Evolutionary conservation across 164 flowering plant species (phyloP).

Genomic region (grape (Vitis vinifera)): DNA sequence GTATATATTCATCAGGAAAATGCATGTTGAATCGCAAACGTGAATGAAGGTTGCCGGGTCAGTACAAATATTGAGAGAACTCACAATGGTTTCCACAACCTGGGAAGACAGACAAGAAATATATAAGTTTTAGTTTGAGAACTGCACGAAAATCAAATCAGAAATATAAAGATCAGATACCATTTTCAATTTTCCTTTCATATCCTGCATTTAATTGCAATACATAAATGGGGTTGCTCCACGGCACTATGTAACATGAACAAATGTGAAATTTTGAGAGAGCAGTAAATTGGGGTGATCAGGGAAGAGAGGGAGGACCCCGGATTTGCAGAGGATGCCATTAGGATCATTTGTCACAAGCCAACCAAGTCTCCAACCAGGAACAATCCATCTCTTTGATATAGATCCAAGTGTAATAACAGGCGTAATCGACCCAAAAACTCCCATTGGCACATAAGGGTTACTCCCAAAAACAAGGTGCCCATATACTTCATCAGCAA

Average conservation of each 20-base stretch:
- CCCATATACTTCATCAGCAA: slow-evolving; percentile 94
- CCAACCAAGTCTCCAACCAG: slow-evolving; percentile 98
- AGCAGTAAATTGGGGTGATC: too few species aligned
- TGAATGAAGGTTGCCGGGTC: slow-evolving; percentile 86
- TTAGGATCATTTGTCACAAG: slow-evolving; percentile 70
- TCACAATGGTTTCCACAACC: slow-evolving; percentile 62
- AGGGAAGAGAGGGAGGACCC: too few species aligned
- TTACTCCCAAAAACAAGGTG: slow-evolving; percentile 79
- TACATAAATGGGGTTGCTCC: too few species aligned
- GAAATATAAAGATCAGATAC: too few species aligned
- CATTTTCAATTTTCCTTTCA: too few species aligned
- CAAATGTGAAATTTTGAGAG: too few species aligned
- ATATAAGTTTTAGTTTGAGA: neutral
- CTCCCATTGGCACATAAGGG: slow-evolving; percentile 93
- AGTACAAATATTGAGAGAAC: slow-evolving; percentile 57
- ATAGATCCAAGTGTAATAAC: slow-evolving; percentile 88
- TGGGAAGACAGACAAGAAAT: slow-evolving; percentile 17
- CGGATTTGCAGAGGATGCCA: slow-evolving; percentile 33
- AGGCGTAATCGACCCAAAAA: slow-evolving; percentile 76
- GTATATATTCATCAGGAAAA: neutral
- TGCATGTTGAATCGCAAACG: slow-evolving; percentile 28
- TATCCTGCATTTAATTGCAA: too few species aligned
- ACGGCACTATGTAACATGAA: too few species aligned
- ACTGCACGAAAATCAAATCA: too few species aligned
- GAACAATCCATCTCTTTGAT: slow-evolving; percentile 96